Conservation (phyloP, 2,329 filamentous ascomycete species). For the Massarina eburnea region DNA sequence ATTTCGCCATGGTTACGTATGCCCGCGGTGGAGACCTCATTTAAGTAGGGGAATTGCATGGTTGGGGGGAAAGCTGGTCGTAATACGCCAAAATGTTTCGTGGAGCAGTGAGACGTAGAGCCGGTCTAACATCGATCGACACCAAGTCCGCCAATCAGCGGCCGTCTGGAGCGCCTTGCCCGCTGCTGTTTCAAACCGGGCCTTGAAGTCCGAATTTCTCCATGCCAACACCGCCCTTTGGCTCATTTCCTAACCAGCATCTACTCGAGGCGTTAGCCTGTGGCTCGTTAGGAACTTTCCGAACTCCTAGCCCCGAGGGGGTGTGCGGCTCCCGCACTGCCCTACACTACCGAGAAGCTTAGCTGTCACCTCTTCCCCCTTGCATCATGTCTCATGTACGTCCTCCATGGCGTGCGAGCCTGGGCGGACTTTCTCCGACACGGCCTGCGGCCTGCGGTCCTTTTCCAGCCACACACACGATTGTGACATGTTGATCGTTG, state of each 20-base stretch:
- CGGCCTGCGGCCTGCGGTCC: not conserved
- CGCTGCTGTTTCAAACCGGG: not conserved
- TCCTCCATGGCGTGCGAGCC: too few species aligned
- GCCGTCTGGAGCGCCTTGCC: not conserved
- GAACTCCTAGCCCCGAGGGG: not conserved
- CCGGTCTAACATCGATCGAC: not conserved
- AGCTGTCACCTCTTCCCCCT: not conserved
- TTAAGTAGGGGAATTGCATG: not conserved
- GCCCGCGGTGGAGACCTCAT: too few species aligned
- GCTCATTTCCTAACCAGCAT: not conserved
- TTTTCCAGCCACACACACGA: too few species aligned
- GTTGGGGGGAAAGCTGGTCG: too few species aligned
- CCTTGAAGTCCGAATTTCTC: not conserved
- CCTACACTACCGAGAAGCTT: not conserved
- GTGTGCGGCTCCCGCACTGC: not conserved
- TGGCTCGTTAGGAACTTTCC: not conserved
- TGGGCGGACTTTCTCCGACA: not conserved
- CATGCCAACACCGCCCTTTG: not conserved
- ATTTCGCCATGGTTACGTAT: too few species aligned
- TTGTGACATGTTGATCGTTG: not conserved
- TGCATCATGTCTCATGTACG: not conserved
- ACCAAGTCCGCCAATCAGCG: not conserved
- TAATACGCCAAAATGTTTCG: not conserved
- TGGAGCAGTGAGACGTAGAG: not conserved
- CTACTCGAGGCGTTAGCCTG: not conserved